A percentile compares a stretch with the other conserved stretches of the same genome.
These are phyloP conservation scores for Fistulina hepatica DNA, from an alignment of 1,284 basidiomycete species.

Conservation along the genomic window DNA sequence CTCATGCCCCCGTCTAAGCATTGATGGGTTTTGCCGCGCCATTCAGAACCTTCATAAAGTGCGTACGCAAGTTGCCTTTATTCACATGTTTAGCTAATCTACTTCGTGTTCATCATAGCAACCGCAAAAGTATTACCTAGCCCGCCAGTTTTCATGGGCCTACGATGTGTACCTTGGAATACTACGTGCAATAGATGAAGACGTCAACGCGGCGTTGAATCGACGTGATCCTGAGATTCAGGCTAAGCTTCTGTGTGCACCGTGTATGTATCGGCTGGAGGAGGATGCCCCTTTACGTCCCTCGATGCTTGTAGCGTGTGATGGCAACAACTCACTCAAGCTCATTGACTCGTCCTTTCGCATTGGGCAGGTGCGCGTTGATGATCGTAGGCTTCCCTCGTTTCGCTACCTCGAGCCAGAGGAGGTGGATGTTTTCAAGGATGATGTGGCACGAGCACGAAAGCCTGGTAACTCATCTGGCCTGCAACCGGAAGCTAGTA, in stretches of 20 bases:
- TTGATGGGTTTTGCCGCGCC: slow-evolving; percentile 8
- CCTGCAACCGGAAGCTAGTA: too few species aligned
- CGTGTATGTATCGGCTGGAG: slow-evolving; percentile 16
- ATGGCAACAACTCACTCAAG: slow-evolving; percentile 28
- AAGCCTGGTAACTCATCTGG: too few species aligned
- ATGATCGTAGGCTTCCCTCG: slow-evolving; percentile 4
- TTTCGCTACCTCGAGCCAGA: slow-evolving; percentile 14
- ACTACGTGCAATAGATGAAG: neutral
- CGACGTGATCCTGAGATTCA: slow-evolving; percentile 8
- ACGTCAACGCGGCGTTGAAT: slow-evolving; percentile 1
- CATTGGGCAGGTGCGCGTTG: slow-evolving; percentile 13
- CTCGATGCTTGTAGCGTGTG: slow-evolving; percentile 18
- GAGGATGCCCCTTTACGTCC: slow-evolving; percentile 17
- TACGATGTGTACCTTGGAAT: slow-evolving; percentile 11
- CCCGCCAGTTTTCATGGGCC: slow-evolving; percentile 4
- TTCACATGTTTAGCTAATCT: too few species aligned
- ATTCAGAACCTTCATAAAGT: slow-evolving; percentile 10
- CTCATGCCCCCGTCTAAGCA: slow-evolving; percentile 9
- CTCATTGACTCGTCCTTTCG: slow-evolving; percentile 16
- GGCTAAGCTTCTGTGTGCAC: slow-evolving; percentile 11
- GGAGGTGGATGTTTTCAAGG: slow-evolving; percentile 22
- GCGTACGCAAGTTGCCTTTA: too few species aligned
- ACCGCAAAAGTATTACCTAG: neutral
- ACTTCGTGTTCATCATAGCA: too few species aligned
- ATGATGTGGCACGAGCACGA: slow-evolving; percentile 20